Base-by-base conservation (phyloP, 192 early-diverging fungal species). In the Backusella westeae region DNA sequence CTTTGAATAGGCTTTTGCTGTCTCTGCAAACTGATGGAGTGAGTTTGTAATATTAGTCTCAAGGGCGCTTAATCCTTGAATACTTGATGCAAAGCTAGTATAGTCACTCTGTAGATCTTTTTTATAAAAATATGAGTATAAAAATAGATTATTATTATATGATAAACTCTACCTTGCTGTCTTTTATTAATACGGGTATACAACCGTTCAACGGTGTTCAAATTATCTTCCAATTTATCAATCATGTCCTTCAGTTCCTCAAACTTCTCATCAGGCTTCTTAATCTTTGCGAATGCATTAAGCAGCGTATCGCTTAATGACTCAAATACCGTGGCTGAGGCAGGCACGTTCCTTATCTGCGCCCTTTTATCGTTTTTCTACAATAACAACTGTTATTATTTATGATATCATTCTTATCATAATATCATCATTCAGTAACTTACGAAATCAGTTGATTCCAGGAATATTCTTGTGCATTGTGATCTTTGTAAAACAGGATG, bases 271-370 rank as follows among this genome's bases (percentile, higher is more conserved):
- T 98, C 96, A 4, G 91, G 93, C 74, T 95, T 93, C 76, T 92
- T 93, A 74, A 97, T 90, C 88, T 95, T 98, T 69, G 92, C 85
- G 77, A 97, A 97, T 19, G 94, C 93, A 77, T 95, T 97, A 38
- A 99, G 65, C 29, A 99, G 76, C 12, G 85, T 91, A 83, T 98
- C 97, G 46, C 94, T 89, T 32, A 99, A 81, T 53, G 85, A 91
- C 38, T 97, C 96, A 69, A 99, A 85, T 23, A 96, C 92, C 3
- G 86, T 82, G 14, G 84, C 85, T 41, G 80, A 76, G 19, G 80
- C 72, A 69, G 75, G 79, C 76, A 87, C 77, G 79, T 88, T 76
- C 78, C 87, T 69, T n/a, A 73, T 41, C 29, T 68, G 80, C 8
- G 74, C 29, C 14, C 46, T 67, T 35, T 86, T 69, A 77, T 81